Evolutionary conservation across 148 eudicot genomes (phyloP).

Genomic region (Chenopodium quinoa): DNA sequence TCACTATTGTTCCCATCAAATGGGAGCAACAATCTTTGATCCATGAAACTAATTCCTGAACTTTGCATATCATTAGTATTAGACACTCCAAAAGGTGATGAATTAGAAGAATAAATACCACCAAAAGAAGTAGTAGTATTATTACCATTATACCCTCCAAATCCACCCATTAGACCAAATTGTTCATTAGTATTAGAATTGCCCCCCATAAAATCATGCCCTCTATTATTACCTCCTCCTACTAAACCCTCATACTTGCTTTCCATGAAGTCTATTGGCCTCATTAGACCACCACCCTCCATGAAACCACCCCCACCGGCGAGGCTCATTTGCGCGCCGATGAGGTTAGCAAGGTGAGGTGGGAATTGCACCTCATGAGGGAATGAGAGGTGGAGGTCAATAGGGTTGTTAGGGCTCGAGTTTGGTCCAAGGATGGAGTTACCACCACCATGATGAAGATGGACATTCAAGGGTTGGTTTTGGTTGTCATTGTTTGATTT

Average conservation of each 20-base stretch:
- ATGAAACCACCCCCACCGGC: constrained; percentile 32
- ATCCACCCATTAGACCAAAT: constrained; percentile 33
- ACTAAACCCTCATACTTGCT: constrained; percentile 44
- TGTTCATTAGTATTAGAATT: constrained; percentile 31
- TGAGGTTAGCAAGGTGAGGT: constrained; percentile 36
- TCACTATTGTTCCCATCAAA: constrained; percentile 35
- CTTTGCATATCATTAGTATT: constrained; percentile 17
- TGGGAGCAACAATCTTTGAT: constrained; percentile 40
- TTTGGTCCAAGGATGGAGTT: constrained; percentile 13
- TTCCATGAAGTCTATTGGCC: constrained; percentile 66
- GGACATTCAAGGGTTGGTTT: constrained; percentile 12
- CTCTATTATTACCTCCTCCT: constrained; percentile 25
- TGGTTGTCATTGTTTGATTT: constrained; percentile 29
- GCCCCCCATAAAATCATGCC: constrained; percentile 52
- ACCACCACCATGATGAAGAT: neutral
- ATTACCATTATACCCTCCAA: constrained; percentile 22
- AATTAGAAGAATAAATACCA: constrained; percentile 23
- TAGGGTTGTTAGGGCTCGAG: constrained; percentile 26
- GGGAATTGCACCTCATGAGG: constrained; percentile 48
- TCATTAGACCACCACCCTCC: constrained; percentile 34
- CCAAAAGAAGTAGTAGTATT: constrained; percentile 10
- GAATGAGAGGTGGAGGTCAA: constrained; percentile 55
- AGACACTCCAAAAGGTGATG: constrained; percentile 23
- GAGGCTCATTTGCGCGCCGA: constrained; percentile 36
- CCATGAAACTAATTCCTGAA: constrained; percentile 34